phyloP scores from a whole-genome alignment of 164 flowering plant species.

The Tinospora cordifolia region DNA sequence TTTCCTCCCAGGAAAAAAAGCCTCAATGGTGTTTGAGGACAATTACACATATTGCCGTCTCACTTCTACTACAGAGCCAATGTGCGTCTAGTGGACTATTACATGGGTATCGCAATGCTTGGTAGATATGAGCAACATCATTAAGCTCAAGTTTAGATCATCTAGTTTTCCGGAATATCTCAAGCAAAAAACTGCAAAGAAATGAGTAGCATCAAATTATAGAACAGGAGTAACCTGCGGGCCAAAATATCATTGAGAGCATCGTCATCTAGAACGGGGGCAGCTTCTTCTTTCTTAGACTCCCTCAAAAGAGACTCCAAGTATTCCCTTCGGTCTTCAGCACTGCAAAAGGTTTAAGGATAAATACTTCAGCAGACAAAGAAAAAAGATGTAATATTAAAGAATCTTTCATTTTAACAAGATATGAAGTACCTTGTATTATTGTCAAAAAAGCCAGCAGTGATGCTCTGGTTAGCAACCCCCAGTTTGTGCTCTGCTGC shows the following conservation, averaged over 20 bases:
- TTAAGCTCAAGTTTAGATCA: not conserved
- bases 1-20: too few relatives aligned
- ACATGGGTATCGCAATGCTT: not conserved
- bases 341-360: constrained; percentile 42
- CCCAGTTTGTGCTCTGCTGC: constrained; percentile 99
- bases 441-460: constrained; percentile 99
- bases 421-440: constrained; percentile 63
- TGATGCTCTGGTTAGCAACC: constrained; percentile 98
- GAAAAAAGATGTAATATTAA: not conserved
- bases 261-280: constrained; percentile 89
- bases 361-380: constrained; percentile 9
- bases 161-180: not conserved
- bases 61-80: too few relatives aligned
- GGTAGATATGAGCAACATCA: not conserved
- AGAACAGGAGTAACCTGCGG: constrained; percentile 56
- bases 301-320: constrained; percentile 91
- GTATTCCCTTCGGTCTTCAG: constrained; percentile 96
- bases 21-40: too few relatives aligned
- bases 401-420: not conserved
- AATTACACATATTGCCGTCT: too few relatives aligned
- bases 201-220: constrained; percentile 3
- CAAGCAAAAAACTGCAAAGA: not conserved
- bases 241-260: constrained; percentile 81
- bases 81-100: too few relatives aligned
- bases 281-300: constrained; percentile 92